Evolutionary conservation across 148 eudicot genomes (phyloP).

Genomic region (Fagopyrum tataricum): DNA sequence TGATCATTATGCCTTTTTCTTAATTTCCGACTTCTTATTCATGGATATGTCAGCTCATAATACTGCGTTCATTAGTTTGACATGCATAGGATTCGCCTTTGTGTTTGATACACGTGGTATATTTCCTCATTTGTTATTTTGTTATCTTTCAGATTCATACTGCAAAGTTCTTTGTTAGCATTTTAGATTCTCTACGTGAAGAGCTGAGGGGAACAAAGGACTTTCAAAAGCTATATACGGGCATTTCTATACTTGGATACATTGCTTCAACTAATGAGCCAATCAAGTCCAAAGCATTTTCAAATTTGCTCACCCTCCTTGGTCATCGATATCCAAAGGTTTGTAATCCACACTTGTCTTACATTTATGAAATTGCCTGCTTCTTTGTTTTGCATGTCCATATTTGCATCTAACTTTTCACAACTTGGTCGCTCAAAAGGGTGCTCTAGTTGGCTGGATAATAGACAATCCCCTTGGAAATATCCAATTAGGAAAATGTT

Average conservation of each 20-base stretch:
- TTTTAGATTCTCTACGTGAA: constrained; percentile 53
- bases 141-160: constrained; percentile 52
- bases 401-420: background rate
- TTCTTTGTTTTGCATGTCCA: background rate
- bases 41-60: too few species aligned
- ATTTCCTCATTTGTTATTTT: constrained; percentile 5
- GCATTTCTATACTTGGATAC: constrained; percentile 86
- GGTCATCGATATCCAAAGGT: constrained; percentile 96
- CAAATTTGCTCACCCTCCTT: constrained; percentile 68
- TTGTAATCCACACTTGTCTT: constrained; percentile 7
- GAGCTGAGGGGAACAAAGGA: constrained; percentile 85
- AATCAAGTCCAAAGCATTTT: constrained; percentile 55
- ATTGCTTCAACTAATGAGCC: constrained; percentile 66
- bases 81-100: background rate
- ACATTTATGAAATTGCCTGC: background rate
- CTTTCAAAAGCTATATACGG: constrained; percentile 82
- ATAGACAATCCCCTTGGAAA: background rate
- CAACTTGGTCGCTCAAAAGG: background rate
- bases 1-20: background rate
- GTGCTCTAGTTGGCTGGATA: background rate
- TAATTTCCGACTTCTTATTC: too few species aligned
- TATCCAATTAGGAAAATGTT: background rate
- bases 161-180: constrained; percentile 55
- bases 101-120: background rate
- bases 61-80: too few species aligned